Base-by-base conservation (phyloP, 2,329 filamentous ascomycete genomes). In the Talaromyces sp. region DNA sequence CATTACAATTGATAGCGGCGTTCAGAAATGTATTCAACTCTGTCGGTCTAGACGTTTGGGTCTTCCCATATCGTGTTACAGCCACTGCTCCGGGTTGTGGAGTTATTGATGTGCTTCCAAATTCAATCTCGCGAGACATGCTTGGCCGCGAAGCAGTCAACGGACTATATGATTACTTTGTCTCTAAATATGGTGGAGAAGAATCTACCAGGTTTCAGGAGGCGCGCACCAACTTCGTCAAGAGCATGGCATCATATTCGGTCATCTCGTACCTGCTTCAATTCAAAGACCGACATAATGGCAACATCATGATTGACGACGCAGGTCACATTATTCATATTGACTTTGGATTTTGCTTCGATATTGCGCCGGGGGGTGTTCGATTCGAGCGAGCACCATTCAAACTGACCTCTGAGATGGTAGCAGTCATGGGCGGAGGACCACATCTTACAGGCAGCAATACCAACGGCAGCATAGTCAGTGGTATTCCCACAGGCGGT, bases 291-390 rank as follows among this genome's bases (percentile, higher is more conserved):
- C 89, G 95, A 3, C 95, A 99, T 81, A 99, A 99, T 77, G 95
- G 95, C 67, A 99, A 99, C 82, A 99, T 99, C 82, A 99, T 99
- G 96, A 89, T 99, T 68, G 94, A 99, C 76, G 94, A 97, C 73
- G 91, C 90, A 0, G 95, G 96, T 3, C 95, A 99, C 79, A 97
- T 99, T 73, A 86, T 99, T 62, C 95, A 99, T 81, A 98, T 99
- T 71, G 95, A 99, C 77, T 99, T 99, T 74, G 95, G 95, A 10
- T 99, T 99, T 85, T 98, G 94, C 81, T 99, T 99, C 79, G 96
- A 99, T 74, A 98, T 99, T 71, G 95, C 93, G 1, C 95, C 95
- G 0, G 95, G 95, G 57, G 95, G 96, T 66, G 93, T 99, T 73
- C 94, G 93, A 71, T 99, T 99, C 75, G 95, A 99, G 82, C 90